Evolutionary conservation across 768 basidiomycete genomes (phyloP), one percentile per base, ranked within the genome.

Genomic region (Rubroboletus pulcherrimus): DNA sequence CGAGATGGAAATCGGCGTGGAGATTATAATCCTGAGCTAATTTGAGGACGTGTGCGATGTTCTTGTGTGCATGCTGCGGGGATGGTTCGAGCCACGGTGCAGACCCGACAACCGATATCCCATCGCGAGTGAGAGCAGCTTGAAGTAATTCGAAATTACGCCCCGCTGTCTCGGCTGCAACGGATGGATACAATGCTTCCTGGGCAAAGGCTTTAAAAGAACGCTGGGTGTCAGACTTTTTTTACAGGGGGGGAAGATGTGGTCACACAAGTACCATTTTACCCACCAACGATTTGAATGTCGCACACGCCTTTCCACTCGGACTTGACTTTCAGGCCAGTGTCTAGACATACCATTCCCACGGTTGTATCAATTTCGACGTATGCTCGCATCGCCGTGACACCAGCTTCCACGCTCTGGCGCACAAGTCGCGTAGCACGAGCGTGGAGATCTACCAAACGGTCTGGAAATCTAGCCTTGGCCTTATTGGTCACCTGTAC

Each of bases 351-450:
- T n/a, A 68, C 63, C 60, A 79, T 76, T 21, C 75, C 71, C n/a
- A 85, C 81, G 15, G 75, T 73, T 3, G 66, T 70, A 63, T 86
- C 86, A 11, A 85, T 78, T 69, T 87, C 85, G 46, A 87, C 82
- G 65, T 83, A 84, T n/a, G 85, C 84, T 17, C 83, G 80, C 78
- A 85, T 85, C 14, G 75, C 72, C 30, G 84, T 86, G 40, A 85
- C 83, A n/a, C 85, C 83, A 51, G 76, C 75, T 61, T 80, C 76
- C 47, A 86, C 72, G 61, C 83, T 84, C 63, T 84, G 79, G 38
- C 74, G 67, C 57, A 87, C 78, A 19, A 87, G 71, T 49, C 77
- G 76, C 29, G 73, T 73, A 4, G 84, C 84, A 39, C 85, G 78
- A 51, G 59, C 63, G 55, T 81, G 76, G 19, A 85, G 70, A 64